Base-by-base conservation (phyloP, 1,139 yeast genomes). In the Kodamaea ohmeri region DNA sequence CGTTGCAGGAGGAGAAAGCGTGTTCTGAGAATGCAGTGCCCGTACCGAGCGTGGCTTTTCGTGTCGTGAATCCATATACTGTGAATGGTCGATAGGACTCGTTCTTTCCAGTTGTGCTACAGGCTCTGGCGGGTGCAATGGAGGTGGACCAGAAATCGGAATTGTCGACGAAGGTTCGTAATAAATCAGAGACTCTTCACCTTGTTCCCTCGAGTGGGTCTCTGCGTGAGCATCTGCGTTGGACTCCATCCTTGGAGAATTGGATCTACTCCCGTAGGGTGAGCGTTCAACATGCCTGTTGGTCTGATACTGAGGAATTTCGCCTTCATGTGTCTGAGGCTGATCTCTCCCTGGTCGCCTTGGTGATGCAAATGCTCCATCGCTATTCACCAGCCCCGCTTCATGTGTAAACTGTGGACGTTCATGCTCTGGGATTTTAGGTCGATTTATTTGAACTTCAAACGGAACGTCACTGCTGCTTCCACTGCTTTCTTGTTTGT, bases 21-120 rank as follows among this genome's bases (percentile, higher is more conserved):
- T 31, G 6, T 31, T 22, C 3, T n/a, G 13, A 8, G 48, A 46
- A 3, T 32, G 36, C 24, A 40, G 36, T 14, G 36, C 25, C 9
- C 42, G 34, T 3, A 45, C 35, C 1, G 43, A 34, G 7, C 49
- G 33, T 4, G 52, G 52, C n/a, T 28, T 40, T 30, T 46, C 49
- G 6, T 44, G 40, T 16, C 50, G 34, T 34, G 47, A 47, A n/a
- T 49, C 51, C 11, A 47, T 46, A 19, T 46, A 44, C 25, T 44
- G 45, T 5, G 26, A 20, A 20, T 11, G 21, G 15, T 20, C 19
- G 11, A 18, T 19, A 6, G 26, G 12, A 16, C 30, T 27, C 20
- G 6, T 17, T 19, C 25, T 19, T n/a, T n/a, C n/a, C 16, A 19
- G 15, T 3, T 12, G 18, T 8, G 25, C 19, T 4, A 21, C 34